Evolutionary conservation across 78 protist genomes (phyloP).

Genomic region (Protostelium mycophagum): DNA sequence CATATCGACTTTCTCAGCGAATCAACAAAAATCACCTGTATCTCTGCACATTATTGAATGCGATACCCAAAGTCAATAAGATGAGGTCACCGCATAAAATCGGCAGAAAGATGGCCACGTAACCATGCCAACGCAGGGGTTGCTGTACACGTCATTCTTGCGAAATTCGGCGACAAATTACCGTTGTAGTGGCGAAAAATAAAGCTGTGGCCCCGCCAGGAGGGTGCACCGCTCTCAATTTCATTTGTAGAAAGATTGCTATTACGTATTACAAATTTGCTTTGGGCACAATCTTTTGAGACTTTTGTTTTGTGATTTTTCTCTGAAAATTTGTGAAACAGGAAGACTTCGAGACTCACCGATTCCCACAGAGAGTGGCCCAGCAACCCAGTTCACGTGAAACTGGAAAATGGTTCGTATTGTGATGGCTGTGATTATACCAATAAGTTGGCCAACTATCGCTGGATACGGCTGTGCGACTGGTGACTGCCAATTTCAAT

Average conservation of each 20-base stretch:
- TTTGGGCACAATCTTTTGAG: neutral
- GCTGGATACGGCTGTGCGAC: neutral
- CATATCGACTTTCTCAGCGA: neutral
- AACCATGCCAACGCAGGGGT: neutral
- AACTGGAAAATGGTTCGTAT: neutral
- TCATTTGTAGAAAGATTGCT: neutral
- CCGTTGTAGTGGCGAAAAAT: neutral
- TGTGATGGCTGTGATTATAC: neutral
- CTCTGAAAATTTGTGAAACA: too few relatives aligned
- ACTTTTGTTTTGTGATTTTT: too few relatives aligned
- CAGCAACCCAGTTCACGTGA: neutral
- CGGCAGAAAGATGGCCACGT: neutral
- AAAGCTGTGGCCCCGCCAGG: neutral
- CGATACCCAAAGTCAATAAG: neutral
- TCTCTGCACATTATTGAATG: neutral
- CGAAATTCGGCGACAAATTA: too few relatives aligned
- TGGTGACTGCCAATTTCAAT: neutral
- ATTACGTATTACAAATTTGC: neutral
- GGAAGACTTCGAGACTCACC: too few relatives aligned
- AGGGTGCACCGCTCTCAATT: neutral
- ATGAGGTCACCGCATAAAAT: neutral
- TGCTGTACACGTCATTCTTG: too few relatives aligned
- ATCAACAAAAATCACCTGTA: neutral
- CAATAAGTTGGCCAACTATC: neutral
- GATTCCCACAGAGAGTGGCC: neutral